Percentiles rank a stretch among this genome's conserved stretches.
phyloP scores from a whole-genome alignment of 1,284 basidiomycete genomes.

The Fomes fomentarius region DNA sequence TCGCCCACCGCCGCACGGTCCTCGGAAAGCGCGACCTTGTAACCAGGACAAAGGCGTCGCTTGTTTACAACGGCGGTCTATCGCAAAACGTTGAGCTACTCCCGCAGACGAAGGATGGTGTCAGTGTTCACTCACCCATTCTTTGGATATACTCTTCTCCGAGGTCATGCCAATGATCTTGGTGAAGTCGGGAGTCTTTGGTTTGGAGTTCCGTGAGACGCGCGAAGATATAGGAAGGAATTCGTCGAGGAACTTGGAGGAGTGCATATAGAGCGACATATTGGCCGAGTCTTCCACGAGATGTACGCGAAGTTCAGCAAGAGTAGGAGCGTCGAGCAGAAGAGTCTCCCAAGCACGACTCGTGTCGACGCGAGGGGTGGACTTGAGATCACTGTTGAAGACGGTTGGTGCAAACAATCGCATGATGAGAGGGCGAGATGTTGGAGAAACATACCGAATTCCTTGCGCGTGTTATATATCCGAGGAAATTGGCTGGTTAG shows the following conservation, averaged over 20 bases:
- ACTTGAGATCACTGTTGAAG: background rate
- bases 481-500: too few relatives aligned
- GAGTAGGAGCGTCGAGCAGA: background rate
- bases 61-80: background rate
- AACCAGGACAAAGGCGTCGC: background rate
- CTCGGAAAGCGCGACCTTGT: background rate
- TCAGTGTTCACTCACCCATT: background rate
- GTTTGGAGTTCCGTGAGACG: background rate
- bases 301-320: background rate
- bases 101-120: too few relatives aligned
- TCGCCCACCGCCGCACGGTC: background rate
- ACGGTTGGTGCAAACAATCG: background rate
- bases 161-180: background rate
- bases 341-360: background rate
- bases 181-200: background rate
- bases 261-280: background rate
- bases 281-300: background rate
- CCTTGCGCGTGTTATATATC: too few relatives aligned
- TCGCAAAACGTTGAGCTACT: too few relatives aligned
- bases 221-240: background rate
- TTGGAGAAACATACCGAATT: background rate
- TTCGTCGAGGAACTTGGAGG: background rate
- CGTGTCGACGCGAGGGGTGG: background rate
- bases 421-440: background rate
- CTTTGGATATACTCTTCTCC: background rate